phyloP scores from a whole-genome alignment of 441 rosid species.

The Melastoma candidum region DNA sequence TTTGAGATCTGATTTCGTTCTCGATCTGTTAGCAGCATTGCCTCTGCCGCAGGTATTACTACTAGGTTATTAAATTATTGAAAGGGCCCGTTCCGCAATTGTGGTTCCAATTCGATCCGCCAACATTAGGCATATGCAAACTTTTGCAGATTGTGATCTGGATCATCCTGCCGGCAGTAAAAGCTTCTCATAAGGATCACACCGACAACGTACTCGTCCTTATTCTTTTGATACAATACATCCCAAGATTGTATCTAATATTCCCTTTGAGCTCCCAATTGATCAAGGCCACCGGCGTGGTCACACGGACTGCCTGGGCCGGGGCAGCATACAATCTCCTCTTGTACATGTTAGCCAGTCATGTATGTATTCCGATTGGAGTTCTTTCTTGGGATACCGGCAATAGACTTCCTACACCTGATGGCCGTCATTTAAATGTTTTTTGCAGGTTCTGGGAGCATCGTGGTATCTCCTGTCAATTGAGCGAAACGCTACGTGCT shows the following conservation, averaged over 20 bases:
- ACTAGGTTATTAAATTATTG: background rate
- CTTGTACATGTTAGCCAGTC: constrained; percentile 85
- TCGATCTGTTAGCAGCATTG: constrained; percentile 69
- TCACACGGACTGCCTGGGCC: constrained; percentile 89
- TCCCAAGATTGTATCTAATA: constrained; percentile 69
- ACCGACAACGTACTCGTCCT: constrained; percentile 70
- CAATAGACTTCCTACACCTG: too few relatives aligned
- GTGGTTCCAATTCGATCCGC: too few relatives aligned
- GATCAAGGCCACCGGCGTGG: constrained; percentile 70
- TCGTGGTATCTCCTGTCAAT: constrained; percentile 77
- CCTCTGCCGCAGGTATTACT: constrained; percentile 87
- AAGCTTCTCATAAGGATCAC: constrained; percentile 58
- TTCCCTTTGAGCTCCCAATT: constrained; percentile 76
- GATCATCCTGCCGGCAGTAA: constrained; percentile 61
- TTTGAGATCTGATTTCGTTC: constrained; percentile 60
- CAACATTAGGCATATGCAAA: too few relatives aligned
- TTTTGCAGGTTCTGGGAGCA: constrained; percentile 67
- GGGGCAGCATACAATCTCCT: constrained; percentile 91
- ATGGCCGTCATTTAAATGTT: background rate
- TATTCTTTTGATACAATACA: constrained; percentile 74
- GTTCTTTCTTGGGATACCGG: background rate
- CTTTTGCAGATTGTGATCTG: constrained; percentile 65
- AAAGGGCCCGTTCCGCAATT: too few relatives aligned
- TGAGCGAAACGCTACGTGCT: constrained; percentile 70
- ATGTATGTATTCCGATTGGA: constrained; percentile 34